Conservation (phyloP, 305 asterid genomes). For the Fraxinus sp. region DNA sequence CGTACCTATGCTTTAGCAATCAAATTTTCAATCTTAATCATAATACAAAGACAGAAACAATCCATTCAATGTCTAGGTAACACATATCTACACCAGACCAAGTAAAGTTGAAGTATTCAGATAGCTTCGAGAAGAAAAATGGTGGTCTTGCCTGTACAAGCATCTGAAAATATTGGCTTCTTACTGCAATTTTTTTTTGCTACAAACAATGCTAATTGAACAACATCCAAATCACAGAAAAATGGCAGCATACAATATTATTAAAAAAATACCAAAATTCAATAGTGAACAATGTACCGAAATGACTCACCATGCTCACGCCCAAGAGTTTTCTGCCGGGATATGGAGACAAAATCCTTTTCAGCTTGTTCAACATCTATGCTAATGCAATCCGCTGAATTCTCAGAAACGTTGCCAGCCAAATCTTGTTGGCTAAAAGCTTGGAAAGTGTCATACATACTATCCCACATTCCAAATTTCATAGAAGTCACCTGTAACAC, state of each 20-base stretch:
- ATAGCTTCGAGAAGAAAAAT: neutral
- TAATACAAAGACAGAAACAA: neutral
- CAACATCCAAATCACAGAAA: neutral
- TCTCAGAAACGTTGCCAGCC: conserved; percentile 36
- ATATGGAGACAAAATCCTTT: conserved; percentile 37
- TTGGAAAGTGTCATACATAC: conserved; percentile 62
- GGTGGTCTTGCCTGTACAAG: conserved; percentile 9
- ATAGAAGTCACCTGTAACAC: conserved; percentile 68
- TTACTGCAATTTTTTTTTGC: neutral
- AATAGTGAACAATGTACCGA: conserved; percentile 14
- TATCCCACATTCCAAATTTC: conserved; percentile 70
- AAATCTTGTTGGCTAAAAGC: conserved; percentile 35
- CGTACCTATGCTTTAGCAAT: conserved; percentile 8
- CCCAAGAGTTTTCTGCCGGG: conserved; percentile 26
- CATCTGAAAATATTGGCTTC: neutral
- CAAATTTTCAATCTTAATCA: conserved; percentile 9
- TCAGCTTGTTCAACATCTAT: conserved; percentile 60
- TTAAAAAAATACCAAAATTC: conserved; percentile 10
- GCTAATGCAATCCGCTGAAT: conserved; percentile 46
- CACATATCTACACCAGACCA: conserved; percentile 10
- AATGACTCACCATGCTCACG: conserved; percentile 48
- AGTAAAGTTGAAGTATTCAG: conserved; percentile 4
- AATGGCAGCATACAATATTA: conserved; percentile 6
- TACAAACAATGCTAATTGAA: neutral
- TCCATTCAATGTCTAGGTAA: neutral